phyloP scores from a whole-genome alignment of 2,329 filamentous ascomycete genomes.

The Stagonosporopsis vannaccii region DNA sequence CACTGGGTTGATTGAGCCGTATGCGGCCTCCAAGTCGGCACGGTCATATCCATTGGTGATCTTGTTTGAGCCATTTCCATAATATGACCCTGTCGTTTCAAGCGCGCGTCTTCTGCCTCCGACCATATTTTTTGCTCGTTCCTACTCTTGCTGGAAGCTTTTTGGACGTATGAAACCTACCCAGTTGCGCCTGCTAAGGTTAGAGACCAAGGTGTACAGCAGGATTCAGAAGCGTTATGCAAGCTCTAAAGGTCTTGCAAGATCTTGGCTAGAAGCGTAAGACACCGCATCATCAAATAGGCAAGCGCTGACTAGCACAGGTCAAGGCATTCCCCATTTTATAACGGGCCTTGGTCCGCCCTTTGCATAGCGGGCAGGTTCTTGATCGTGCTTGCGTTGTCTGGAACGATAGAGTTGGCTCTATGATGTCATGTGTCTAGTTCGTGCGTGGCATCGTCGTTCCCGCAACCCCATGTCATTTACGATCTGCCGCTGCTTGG shows the following conservation, averaged over 20 bases:
- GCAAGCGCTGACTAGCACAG: neutral
- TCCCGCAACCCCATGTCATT: neutral
- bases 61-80: neutral
- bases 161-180: too few species aligned
- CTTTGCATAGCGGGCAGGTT: neutral
- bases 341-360: slow-evolving; percentile 8
- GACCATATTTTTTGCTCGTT: slow-evolving; percentile 9
- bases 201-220: neutral
- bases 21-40: slow-evolving; percentile 41
- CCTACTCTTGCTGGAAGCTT: neutral
- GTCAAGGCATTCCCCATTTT: slow-evolving; percentile 4
- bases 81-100: slow-evolving; percentile 4
- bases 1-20: slow-evolving; percentile 28
- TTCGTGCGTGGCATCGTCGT: slow-evolving; percentile 5
- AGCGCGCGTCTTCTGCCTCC: slow-evolving; percentile 12
- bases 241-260: slow-evolving; percentile 5
- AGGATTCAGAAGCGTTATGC: neutral
- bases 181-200: too few species aligned
- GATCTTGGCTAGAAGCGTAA: slow-evolving; percentile 3
- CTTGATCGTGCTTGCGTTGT: slow-evolving; percentile 12
- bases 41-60: slow-evolving; percentile 7
- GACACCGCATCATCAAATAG: slow-evolving; percentile 14
- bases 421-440: slow-evolving; percentile 11
- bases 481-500: slow-evolving; percentile 14
- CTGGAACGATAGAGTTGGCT: slow-evolving; percentile 7